Conservation (phyloP, 306 rosid genomes). For the Acmispon strigosus region DNA sequence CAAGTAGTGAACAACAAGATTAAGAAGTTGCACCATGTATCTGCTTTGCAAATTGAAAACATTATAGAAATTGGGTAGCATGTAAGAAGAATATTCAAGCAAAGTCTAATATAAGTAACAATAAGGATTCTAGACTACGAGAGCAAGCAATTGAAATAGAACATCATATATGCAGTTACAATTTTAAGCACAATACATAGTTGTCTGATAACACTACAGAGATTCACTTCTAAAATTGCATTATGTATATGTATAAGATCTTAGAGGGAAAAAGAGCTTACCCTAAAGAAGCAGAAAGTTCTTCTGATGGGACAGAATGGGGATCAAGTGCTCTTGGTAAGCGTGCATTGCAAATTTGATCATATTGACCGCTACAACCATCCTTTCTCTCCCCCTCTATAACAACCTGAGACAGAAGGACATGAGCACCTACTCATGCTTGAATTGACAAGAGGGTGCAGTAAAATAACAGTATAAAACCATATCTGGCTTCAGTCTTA, state of each 20-base stretch:
- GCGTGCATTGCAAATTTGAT: slow-evolving; percentile 87
- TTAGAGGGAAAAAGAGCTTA: slow-evolving; percentile 24
- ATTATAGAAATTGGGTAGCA: slow-evolving; percentile 19
- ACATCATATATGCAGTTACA: slow-evolving; percentile 6
- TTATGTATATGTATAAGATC: background rate
- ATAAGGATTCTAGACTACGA: background rate
- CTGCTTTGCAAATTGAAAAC: slow-evolving; percentile 48
- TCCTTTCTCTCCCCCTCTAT: slow-evolving; percentile 57
- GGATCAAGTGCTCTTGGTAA: slow-evolving; percentile 93
- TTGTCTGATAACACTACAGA: background rate
- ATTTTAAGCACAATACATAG: slow-evolving; percentile 12
- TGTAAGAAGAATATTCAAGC: slow-evolving; percentile 2
- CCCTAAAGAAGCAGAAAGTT: slow-evolving; percentile 97
- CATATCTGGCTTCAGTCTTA: background rate
- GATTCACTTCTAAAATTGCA: slow-evolving; percentile 8
- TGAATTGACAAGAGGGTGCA: background rate
- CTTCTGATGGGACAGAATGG: slow-evolving; percentile 85
- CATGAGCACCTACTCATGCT: background rate
- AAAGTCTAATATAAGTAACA: slow-evolving; percentile 1
- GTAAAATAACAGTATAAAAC: background rate
- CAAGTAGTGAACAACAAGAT: slow-evolving; percentile 78
- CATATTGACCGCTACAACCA: slow-evolving; percentile 57
- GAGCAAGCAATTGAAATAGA: slow-evolving; percentile 2
- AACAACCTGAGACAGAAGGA: slow-evolving; percentile 45
- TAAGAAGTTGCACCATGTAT: slow-evolving; percentile 92